Percentiles rank a stretch among this genome's conserved stretches.
Evolutionary conservation across 2,329 filamentous ascomycete species (phyloP).

Genomic region (Boeremia lycopersici): DNA sequence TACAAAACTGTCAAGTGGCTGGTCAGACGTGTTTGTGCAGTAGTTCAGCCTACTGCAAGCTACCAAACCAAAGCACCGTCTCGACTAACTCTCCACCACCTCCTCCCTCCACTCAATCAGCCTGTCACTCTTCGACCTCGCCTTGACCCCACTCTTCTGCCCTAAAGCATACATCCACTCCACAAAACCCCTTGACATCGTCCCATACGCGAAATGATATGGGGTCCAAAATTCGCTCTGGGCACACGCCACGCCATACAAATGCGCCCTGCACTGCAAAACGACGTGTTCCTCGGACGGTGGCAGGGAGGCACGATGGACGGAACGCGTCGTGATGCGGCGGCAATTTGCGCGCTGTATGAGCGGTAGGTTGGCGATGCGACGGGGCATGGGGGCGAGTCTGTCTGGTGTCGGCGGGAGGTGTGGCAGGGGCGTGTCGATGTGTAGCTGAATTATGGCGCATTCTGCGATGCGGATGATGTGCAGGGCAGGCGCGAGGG

Average conservation of each 20-base stretch:
- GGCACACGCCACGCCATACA: not conserved
- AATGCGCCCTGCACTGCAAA: not conserved
- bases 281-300: not conserved
- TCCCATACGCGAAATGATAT: not conserved
- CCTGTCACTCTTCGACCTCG: too few species aligned
- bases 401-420: not conserved
- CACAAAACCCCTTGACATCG: not conserved
- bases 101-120: too few species aligned
- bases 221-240: not conserved
- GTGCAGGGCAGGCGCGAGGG: not conserved
- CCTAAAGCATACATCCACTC: not conserved
- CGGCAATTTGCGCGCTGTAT: not conserved
- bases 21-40: too few species aligned
- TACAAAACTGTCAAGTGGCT: too few species aligned
- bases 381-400: not conserved
- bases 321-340: not conserved
- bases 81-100: too few species aligned
- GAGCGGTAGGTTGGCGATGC: not conserved
- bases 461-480: not conserved
- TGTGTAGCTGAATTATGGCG: too few species aligned
- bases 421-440: not conserved
- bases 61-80: too few species aligned
- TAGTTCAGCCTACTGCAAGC: too few species aligned
- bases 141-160: too few species aligned
- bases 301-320: not conserved